phyloP scores from a whole-genome alignment of 495 filamentous ascomycete species.

The Penicillium psychrofluorescens region DNA sequence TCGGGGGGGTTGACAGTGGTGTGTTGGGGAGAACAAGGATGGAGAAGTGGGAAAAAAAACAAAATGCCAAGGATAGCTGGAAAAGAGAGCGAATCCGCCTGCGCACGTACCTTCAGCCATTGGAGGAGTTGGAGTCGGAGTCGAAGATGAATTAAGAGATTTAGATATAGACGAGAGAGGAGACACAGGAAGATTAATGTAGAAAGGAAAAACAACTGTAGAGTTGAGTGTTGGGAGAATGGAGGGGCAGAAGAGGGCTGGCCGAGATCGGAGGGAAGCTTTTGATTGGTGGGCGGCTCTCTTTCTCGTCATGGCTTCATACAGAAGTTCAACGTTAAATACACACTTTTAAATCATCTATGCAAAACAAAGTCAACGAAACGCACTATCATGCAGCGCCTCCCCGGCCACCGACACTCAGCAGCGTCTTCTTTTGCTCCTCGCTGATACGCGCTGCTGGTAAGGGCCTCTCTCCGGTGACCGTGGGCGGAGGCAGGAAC shows the following conservation, averaged over 20 bases:
- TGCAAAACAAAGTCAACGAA: neutral
- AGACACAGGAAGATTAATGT: neutral
- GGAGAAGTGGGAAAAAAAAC: slow-evolving; percentile 1
- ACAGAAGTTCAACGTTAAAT: too few relatives aligned
- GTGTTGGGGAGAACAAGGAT: slow-evolving; percentile 1
- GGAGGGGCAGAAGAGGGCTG: slow-evolving; percentile 1
- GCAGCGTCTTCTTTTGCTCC: slow-evolving; percentile 42
- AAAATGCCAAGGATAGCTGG: slow-evolving; percentile 9
- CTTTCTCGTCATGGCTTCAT: too few relatives aligned
- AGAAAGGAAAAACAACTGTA: slow-evolving; percentile 1
- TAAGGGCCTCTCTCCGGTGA: slow-evolving; percentile 34
- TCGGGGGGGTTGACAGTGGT: neutral
- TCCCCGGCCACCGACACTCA: slow-evolving; percentile 44
- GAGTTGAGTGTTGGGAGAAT: neutral
- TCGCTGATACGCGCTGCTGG: slow-evolving; percentile 40
- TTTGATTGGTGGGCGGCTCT: slow-evolving; percentile 1
- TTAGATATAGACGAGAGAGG: neutral
- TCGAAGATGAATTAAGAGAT: neutral
- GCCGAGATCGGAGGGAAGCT: slow-evolving; percentile 1
- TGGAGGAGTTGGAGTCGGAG: neutral
- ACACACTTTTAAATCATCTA: neutral
- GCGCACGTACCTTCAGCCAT: slow-evolving; percentile 16
- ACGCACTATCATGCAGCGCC: slow-evolving; percentile 16
- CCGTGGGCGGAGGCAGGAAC: slow-evolving; percentile 56
- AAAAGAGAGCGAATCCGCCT: neutral